Evolutionary conservation across 1,284 basidiomycete genomes (phyloP), one percentile per base, ranked within the genome.

Genomic region (Sporisorium graminicola): DNA sequence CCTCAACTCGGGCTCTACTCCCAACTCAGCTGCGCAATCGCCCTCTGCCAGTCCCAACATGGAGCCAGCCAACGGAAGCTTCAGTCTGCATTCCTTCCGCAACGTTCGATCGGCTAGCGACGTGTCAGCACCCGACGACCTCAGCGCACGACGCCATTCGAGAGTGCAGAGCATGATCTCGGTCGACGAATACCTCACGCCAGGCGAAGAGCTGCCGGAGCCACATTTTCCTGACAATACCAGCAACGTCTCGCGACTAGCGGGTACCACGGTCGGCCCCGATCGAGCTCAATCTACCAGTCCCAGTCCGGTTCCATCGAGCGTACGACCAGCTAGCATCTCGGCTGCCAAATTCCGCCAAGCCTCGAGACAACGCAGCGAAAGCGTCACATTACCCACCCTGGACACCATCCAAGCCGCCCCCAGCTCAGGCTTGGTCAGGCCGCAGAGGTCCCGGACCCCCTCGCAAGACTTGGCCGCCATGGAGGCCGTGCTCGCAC

Each of bases 21-120:
- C 57, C 55, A 57, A 56, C 42, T 73, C 74, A 2, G 56, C 63
- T n/a, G 58, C 70, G 10, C 62, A 62, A 1, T 73, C 74, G 5
- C 74, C 74, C 22, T 47, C 65, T 10, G 43, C 52, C 8, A 67
- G 58, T 29, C 63, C 62, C 9, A 58, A 59, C 33, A 18, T 49
- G 16, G 71, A 74, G 3, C 14, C 20, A 4, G 14, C 37, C 33
- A 62, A 50, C 40, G 59, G 61, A 22, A 74, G 65, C 53, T 77
- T 77, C 64, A 77, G 52, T 24, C 54, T 77, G 18, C 75, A 74
- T 51, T 74, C 75, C 0, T 77, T 77, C 58, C 70, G 71, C 61
- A 77, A 77, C 52, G 65, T 77, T 24, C 63, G 75, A 20, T 74
- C 71, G 12, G 33, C 47, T 26, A 77, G 71, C 61, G 75, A 77